These are phyloP conservation scores for Halteria grandinella DNA, from an alignment of 73 alveolate species.

Conservation along the genomic window DNA sequence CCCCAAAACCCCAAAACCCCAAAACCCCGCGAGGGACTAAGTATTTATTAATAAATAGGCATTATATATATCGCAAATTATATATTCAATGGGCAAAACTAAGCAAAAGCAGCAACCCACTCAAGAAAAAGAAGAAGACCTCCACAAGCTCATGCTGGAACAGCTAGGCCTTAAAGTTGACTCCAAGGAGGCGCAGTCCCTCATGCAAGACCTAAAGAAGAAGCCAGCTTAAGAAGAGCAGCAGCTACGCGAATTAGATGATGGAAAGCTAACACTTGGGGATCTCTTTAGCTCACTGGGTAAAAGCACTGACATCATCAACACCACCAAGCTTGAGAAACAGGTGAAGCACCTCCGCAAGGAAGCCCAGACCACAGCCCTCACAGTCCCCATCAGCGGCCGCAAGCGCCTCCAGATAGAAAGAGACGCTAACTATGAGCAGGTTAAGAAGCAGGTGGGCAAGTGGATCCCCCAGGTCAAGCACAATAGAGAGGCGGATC, in stretches of 20 bases:
- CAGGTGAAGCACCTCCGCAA: slow-evolving; percentile 19
- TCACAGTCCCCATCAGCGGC: slow-evolving; percentile 20
- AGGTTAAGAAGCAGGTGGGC: slow-evolving; percentile 54
- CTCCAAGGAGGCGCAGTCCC: background rate
- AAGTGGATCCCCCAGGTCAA: slow-evolving; percentile 73
- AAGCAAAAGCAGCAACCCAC: no score
- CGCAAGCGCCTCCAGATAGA: slow-evolving; percentile 48
- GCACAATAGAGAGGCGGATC: slow-evolving; percentile 67
- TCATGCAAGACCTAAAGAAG: slow-evolving; percentile 1
- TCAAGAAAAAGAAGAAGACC: slow-evolving; percentile 28
- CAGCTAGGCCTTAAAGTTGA: slow-evolving; percentile 11
- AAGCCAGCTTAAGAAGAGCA: slow-evolving; percentile 8
- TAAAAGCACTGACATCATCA: slow-evolving; percentile 1
- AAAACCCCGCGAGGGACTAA: no score
- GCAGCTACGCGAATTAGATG: slow-evolving; percentile 1
- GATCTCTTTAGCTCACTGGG: slow-evolving; percentile 30
- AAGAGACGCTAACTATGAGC: slow-evolving; percentile 62
- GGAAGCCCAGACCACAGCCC: slow-evolving; percentile 37
- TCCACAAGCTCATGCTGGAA: slow-evolving; percentile 28
- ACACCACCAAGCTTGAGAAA: slow-evolving; percentile 15
- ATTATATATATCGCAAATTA: no score
- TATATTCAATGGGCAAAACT: no score
- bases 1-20: no score
- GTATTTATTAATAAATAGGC: no score
- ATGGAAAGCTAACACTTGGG: slow-evolving; percentile 14